Evolutionary conservation across 2,329 filamentous ascomycete species (phyloP), one percentile per base, ranked within the genome.

Genomic region (Cucurbitaria berberidis): DNA sequence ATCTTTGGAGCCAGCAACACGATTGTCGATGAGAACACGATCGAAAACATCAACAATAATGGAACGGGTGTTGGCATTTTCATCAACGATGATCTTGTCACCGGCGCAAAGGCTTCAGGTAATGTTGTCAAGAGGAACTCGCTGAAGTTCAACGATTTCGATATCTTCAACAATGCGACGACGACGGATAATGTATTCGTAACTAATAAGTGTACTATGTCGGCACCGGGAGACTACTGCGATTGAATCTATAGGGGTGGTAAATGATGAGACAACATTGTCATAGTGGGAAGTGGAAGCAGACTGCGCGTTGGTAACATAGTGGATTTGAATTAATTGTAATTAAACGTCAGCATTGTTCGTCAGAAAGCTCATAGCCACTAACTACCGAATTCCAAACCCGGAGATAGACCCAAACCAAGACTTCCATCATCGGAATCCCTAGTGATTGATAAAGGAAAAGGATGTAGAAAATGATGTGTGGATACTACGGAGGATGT

Each of bases 21-120:
- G 1, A 26, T 60, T n/a, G 48, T 60, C 27, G 42, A 53, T 27
- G 30, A 45, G 9, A 60, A 60, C 22, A 42, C 36, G n/a, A 46
- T 60, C n/a, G 43, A 47, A 8, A 30, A 46, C 18, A 36, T 45
- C 16, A 29, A 29, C 16, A 34, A 40, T 21, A 45, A 47, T 24
- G 22, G 13, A 13, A 47, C 27, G 15, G 52, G 47, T 15, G 29
- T 39, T 6, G 53, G 53, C 2, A 45, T 55, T 16, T 48, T 45
- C 15, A 22, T 55, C 15, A 34, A 3, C 6, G 53, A 55, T 11
- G 48, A 51, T 34, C 36, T 44, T 8, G 22, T 19, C 5, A 42
- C 44, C 1, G 44, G 44, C 18, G 39, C 44, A 9, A 53, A 53
- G 44, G 50, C 44, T 7, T 13, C n/a, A 11, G 50, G 50, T 7